Conservation (phyloP, 192 early-diverging fungal species). For the Rhizophagus clarus region DNA sequence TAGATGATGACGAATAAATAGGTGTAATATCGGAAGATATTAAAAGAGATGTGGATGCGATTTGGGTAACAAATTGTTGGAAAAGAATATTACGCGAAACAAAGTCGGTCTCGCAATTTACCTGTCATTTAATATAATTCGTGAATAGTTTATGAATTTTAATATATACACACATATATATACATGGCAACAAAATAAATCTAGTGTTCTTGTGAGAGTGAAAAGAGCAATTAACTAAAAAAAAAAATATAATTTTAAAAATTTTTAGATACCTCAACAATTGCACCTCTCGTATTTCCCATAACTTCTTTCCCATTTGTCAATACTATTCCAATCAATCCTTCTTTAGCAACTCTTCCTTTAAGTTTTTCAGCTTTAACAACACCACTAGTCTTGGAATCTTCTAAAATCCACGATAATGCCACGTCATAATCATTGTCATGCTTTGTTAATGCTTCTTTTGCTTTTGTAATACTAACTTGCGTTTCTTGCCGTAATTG, state of each 20-base stretch:
- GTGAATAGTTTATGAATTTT: neutral
- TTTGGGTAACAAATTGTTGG: slow-evolving; percentile 66
- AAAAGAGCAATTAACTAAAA: neutral
- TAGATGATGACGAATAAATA: slow-evolving; percentile 6
- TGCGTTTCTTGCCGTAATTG: slow-evolving; percentile 78
- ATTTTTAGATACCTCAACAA: slow-evolving; percentile 61
- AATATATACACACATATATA: neutral
- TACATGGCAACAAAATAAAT: neutral
- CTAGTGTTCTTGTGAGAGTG: neutral
- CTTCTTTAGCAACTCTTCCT: slow-evolving; percentile 75
- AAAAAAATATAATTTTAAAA: neutral
- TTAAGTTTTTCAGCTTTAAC: slow-evolving; percentile 85
- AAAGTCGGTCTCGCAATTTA: slow-evolving; percentile 97
- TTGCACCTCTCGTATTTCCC: slow-evolving; percentile 51
- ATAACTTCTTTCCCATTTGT: slow-evolving; percentile 39
- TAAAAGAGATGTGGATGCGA: slow-evolving; percentile 58
- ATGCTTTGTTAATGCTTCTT: slow-evolving; percentile 76
- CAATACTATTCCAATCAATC: slow-evolving; percentile 69
- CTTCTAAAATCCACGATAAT: slow-evolving; percentile 78
- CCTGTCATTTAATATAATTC: slow-evolving; percentile 39
- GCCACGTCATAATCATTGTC: slow-evolving; percentile 77
- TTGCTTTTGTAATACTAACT: slow-evolving; percentile 81
- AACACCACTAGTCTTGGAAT: slow-evolving; percentile 66
- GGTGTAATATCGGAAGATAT: slow-evolving; percentile 36
- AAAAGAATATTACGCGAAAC: slow-evolving; percentile 84